Base-by-base conservation (phyloP, 2,329 filamentous ascomycete species). In the Colletotrichum theobromicola region DNA sequence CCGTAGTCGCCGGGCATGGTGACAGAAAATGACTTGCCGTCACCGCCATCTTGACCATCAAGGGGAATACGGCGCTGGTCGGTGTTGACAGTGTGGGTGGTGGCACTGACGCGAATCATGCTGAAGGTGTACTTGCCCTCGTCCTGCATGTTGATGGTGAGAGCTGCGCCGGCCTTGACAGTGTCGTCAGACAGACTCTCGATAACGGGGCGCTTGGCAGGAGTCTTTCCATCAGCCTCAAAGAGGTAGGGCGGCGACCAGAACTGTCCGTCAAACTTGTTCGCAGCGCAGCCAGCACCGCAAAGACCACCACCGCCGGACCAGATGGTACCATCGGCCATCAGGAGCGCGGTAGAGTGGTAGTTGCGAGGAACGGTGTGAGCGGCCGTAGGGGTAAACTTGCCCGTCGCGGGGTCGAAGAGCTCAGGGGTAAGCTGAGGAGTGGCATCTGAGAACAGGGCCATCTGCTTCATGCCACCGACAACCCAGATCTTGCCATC, bases 201-300 rank as follows among this genome's bases (percentile, higher is more conserved):
- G 67, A 90, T 88, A 3, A 79, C 76, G 0, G 89, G 88, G 2
- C 88, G 84, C 0, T 80, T 75, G 6, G 85, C 84, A 0, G 73
- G 76, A 5, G 78, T 77, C 16, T 79, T 77, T 8, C 88, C 88
- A 46, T 87, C 57, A 6, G 67, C 50, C 21, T 85, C 86, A 70
- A 90, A 87, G 0, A 92, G 86, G 74, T 92, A 92, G 0, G 87
- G 86, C 1, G 90, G 90, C 5, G 83, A 85, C 79, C 87, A 92
- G 65, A 92, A 87, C 79, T 92, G 86, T 4, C 80, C 88, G 74
- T 92, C 88, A 35, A 84, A 85, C 75, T 92, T 90, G 69, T 91
- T 80, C 67, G 83, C 87, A 70, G 81, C 81, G 72, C 80, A 84
- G 53, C 84, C 81, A 26, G 77, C 85, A 60, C 79, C 79, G 77